Evolutionary conservation across 192 early-diverging fungal genomes (phyloP).

Genomic region (Fimicolochytrium jonesii): DNA sequence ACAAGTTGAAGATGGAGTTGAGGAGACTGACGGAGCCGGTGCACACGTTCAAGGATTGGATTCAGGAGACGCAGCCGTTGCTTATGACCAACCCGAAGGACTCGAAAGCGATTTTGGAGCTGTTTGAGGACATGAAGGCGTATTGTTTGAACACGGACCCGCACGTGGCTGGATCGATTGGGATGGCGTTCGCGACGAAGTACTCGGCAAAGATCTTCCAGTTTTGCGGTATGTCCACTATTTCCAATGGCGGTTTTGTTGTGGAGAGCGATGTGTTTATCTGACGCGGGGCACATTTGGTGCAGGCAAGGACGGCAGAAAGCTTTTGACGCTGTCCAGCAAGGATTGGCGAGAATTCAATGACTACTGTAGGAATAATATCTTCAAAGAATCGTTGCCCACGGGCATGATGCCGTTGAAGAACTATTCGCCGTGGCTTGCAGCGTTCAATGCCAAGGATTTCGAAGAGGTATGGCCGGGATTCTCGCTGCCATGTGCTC

Average conservation of each 20-base stretch:
- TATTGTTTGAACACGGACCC: slow-evolving; percentile 41
- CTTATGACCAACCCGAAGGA: slow-evolving; percentile 17
- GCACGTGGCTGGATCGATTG: slow-evolving; percentile 11
- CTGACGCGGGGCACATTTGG: not conserved
- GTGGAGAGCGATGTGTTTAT: not conserved
- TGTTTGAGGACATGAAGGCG: slow-evolving; percentile 51
- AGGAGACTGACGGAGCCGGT: slow-evolving; percentile 63
- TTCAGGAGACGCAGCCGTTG: slow-evolving; percentile 40
- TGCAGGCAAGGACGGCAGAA: slow-evolving; percentile 51
- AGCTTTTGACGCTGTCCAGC: slow-evolving; percentile 35
- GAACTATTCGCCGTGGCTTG: slow-evolving; percentile 66
- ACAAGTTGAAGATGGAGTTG: slow-evolving; percentile 61
- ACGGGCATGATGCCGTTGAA: slow-evolving; percentile 46
- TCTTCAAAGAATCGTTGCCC: slow-evolving; percentile 34
- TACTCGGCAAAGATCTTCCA: slow-evolving; percentile 39
- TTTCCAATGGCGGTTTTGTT: not conserved
- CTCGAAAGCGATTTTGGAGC: slow-evolving; percentile 29
- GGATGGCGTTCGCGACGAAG: slow-evolving; percentile 28
- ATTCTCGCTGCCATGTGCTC: too few relatives aligned
- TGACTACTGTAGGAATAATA: slow-evolving; percentile 42
- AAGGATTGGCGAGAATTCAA: slow-evolving; percentile 43
- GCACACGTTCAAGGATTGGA: slow-evolving; percentile 66
- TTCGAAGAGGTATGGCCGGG: slow-evolving; percentile 30
- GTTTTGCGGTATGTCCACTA: slow-evolving; percentile 25
- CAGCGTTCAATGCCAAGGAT: slow-evolving; percentile 16